Evolutionary conservation across 1,284 basidiomycete species (phyloP).

Genomic region (Ceratobasidium sp.): DNA sequence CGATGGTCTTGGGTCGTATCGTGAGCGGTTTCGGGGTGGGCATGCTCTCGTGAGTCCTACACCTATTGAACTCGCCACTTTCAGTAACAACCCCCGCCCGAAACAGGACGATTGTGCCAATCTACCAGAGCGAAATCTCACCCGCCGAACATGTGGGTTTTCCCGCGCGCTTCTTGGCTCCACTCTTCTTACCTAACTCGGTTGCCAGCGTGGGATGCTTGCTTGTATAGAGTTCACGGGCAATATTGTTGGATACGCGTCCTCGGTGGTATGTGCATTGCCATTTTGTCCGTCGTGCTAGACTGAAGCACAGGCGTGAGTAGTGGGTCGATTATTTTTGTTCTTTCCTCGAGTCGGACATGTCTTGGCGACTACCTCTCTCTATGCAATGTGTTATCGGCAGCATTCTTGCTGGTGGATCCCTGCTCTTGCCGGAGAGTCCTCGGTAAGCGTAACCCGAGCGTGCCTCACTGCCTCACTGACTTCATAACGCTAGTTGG

Average conservation of each 20-base stretch:
- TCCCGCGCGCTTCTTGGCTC: slow-evolving; percentile 35
- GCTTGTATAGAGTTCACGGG: slow-evolving; percentile 98
- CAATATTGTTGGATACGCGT: slow-evolving; percentile 94
- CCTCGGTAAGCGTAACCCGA: slow-evolving; percentile 68
- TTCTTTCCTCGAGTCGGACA: slow-evolving; percentile 84
- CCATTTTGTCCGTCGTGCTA: neutral
- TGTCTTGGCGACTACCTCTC: slow-evolving; percentile 86
- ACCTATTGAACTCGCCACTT: slow-evolving; percentile 9
- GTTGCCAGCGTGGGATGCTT: slow-evolving; percentile 78
- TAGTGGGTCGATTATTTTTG: slow-evolving; percentile 97
- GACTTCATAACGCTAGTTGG: slow-evolving; percentile 67
- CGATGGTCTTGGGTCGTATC: slow-evolving; percentile 90
- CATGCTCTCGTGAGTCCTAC: slow-evolving; percentile 77
- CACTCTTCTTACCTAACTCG: slow-evolving; percentile 43
- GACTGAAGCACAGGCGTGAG: neutral
- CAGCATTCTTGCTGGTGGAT: slow-evolving; percentile 81
- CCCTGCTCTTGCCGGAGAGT: slow-evolving; percentile 90
- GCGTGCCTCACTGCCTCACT: slow-evolving; percentile 4
- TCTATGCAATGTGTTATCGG: slow-evolving; percentile 93
- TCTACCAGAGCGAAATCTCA: slow-evolving; percentile 97
- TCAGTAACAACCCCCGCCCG: slow-evolving; percentile 20
- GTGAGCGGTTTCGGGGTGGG: slow-evolving; percentile 95
- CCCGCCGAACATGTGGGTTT: slow-evolving; percentile 86
- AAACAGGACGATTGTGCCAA: slow-evolving; percentile 91
- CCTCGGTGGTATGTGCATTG: slow-evolving; percentile 80